phyloP scores from a whole-genome alignment of 345 rosid genomes.

The Ricinus communis region DNA sequence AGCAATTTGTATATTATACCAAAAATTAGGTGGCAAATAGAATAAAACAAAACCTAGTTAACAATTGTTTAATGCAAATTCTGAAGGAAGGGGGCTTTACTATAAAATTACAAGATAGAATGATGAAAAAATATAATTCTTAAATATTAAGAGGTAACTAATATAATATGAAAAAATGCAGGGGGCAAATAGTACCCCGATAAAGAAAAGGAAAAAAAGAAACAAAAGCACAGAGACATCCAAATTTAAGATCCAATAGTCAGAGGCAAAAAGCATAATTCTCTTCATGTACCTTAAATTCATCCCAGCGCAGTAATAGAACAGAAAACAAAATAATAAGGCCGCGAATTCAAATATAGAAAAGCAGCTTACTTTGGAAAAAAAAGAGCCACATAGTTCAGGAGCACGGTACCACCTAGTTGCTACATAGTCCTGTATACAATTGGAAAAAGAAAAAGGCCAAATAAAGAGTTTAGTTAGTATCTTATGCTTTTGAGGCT shows the following conservation, averaged over 20 bases:
- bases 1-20: no score
- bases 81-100: no score
- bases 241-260: not conserved
- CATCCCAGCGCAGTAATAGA: constrained; percentile 12
- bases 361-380: constrained; percentile 74
- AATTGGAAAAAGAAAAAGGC: not conserved
- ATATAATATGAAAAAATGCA: no score
- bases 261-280: not conserved
- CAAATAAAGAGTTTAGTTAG: constrained; percentile 12
- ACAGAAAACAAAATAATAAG: constrained; percentile 3
- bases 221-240: not conserved
- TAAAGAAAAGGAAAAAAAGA: not conserved
- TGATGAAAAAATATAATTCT: no score
- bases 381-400: constrained; percentile 96
- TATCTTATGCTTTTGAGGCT: constrained; percentile 5
- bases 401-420: constrained; percentile 99
- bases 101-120: no score
- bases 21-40: no score
- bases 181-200: no score
- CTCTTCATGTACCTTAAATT: constrained; percentile 1
- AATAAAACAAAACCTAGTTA: no score
- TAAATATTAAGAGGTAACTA: no score
- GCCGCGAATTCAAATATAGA: constrained; percentile 1
- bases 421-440: constrained; percentile 89
- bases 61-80: no score